Percentiles rank a stretch among this genome's conserved stretches.
phyloP scores from a whole-genome alignment of 345 rosid species.

The Mangifera indica region DNA sequence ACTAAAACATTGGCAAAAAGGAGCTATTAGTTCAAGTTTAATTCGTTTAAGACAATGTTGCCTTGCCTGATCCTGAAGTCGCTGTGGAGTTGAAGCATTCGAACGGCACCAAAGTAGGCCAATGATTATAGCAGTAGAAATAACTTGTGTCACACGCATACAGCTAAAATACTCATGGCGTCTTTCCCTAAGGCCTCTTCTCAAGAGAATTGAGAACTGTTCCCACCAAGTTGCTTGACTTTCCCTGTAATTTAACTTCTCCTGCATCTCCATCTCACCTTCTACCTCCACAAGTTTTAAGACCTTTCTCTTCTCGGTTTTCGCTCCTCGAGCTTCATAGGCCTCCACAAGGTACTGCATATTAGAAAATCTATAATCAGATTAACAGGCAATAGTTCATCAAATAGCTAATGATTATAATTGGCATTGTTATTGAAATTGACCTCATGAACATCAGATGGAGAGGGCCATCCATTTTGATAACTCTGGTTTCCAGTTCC shows the following conservation, averaged over 20 bases:
- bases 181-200: slow-evolving; percentile 30
- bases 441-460: slow-evolving; percentile 27
- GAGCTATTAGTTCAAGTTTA: neutral
- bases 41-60: neutral
- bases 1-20: neutral
- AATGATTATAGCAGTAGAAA: slow-evolving; percentile 24
- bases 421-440: neutral
- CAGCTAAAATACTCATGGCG: slow-evolving; percentile 32
- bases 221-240: slow-evolving; percentile 33
- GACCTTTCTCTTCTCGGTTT: slow-evolving; percentile 7
- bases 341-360: slow-evolving; percentile 30
- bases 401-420: neutral
- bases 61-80: slow-evolving; percentile 42
- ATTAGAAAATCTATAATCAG: neutral
- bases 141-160: slow-evolving; percentile 28
- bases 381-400: neutral
- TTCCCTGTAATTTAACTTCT: slow-evolving; percentile 8
- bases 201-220: slow-evolving; percentile 30
- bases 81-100: slow-evolving; percentile 26
- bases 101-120: slow-evolving; percentile 36
- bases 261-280: slow-evolving; percentile 6
- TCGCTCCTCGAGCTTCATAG: slow-evolving; percentile 4
- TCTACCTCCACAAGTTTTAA: neutral
- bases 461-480: slow-evolving; percentile 8
- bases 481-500: neutral